Base-by-base conservation (phyloP, 2,329 filamentous ascomycete species). In the Penicillium sp. region DNA sequence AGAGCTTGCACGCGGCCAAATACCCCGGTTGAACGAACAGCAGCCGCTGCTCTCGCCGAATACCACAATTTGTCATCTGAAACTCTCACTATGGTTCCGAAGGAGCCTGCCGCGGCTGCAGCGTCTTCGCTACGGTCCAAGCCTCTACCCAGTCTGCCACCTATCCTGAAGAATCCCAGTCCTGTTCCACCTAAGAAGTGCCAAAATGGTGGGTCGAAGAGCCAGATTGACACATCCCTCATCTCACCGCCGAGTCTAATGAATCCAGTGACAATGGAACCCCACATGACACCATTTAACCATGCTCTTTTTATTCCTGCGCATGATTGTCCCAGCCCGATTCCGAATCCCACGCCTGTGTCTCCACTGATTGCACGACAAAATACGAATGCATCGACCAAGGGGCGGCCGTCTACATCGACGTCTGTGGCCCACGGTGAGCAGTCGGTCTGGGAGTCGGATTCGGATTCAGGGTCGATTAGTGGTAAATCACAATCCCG, bases 371-470 rank as follows among this genome's bases (percentile, higher is more conserved):
- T 71, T 38, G 66, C 69, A 2, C 64, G 65, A 7, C 65, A 66
- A 24, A 63, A 60, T 51, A 70, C 66, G 2, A 60, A 60, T n/a
- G 62, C 62, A 26, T 68, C 66, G 6, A 48, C 33, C 1, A 67
- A 65, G 55, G 66, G 70, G 12, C 56, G 70, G 5, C 68, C 71
- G 1, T 72, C 69, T 0, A 72, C 65, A 2, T 71, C 71, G 1
- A 63, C 66, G 0, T 68, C 68, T 6, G 71, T 72, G 23, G 64
- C 62, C 5, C 60, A 67, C 50, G 66, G 64, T 21, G 71, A 74
- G 54, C 71, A 72, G 18, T 74, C 71, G 0, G 70, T 74, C 0
- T 74, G 71, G 71, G 71, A 74, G 47, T 73, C 71, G 0, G 71
- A 74, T 47, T 74, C 71, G 0, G 71, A 74, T 18, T 66, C 60